A percentile compares a stretch with the other conserved stretches of the same genome.
phyloP scores from a whole-genome alignment of 305 asterid genomes.

The Solanum hybrid region DNA sequence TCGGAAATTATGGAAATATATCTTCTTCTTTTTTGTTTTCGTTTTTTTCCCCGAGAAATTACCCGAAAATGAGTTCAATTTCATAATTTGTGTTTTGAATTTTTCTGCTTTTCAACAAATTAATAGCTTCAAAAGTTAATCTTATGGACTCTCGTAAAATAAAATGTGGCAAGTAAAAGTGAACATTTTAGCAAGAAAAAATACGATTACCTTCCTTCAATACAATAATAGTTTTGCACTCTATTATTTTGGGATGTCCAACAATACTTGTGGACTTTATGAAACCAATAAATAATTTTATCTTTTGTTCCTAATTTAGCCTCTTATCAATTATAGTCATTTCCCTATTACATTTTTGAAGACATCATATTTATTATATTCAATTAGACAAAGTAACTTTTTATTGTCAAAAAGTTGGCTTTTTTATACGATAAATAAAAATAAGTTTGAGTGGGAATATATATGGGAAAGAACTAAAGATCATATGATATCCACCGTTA shows the following conservation, averaged over 20 bases:
- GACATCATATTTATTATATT: no score
- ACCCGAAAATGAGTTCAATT: neutral
- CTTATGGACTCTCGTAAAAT: neutral
- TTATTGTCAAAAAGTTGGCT: neutral
- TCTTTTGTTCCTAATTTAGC: no score
- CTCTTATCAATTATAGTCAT: no score
- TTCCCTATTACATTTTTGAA: no score
- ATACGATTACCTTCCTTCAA: accelerated
- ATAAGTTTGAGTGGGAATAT: neutral
- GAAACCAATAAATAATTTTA: no score
- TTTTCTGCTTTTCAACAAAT: neutral
- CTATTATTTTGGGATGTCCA: neutral
- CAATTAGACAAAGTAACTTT: neutral
- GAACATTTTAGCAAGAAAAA: no score
- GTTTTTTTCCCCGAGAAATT: neutral
- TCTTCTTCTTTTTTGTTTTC: neutral
- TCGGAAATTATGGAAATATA: neutral
- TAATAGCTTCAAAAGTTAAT: no score
- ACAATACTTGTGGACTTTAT: no score
- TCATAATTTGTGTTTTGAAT: neutral
- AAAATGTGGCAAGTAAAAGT: neutral
- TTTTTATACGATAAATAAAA: neutral
- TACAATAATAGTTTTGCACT: no score
- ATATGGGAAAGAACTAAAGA: neutral
- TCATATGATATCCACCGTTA: neutral